Evolutionary conservation across 371 early-diverging fungal genomes (phyloP).

Genomic region (Amoeboaphelidium occidentale): DNA sequence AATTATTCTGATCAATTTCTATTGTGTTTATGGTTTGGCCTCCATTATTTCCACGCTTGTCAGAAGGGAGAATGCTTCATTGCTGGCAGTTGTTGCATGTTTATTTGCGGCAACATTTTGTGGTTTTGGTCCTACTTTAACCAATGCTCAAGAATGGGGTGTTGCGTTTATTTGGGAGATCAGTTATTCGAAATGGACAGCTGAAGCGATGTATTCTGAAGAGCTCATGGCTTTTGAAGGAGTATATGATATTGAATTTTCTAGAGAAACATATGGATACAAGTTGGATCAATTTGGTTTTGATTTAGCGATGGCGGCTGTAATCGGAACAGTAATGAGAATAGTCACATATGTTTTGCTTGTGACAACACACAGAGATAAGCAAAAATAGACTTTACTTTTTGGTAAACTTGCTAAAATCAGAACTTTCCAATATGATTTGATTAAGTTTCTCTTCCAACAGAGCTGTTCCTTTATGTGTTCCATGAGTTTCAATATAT

Average conservation of each 20-base stretch:
- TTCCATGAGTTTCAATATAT: too few relatives aligned
- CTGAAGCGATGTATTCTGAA: conserved; percentile 11
- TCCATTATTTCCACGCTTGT: conserved; percentile 13
- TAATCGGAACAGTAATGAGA: conserved; percentile 10
- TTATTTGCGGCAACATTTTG: conserved; percentile 17
- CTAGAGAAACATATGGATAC: conserved; percentile 10
- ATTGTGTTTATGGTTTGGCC: conserved; percentile 18
- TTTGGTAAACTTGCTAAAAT: too few relatives aligned
- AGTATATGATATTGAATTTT: conserved; percentile 10
- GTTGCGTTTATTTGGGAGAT: conserved; percentile 15
- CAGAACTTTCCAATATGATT: too few relatives aligned
- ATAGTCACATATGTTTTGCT: conserved; percentile 12
- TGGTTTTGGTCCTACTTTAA: conserved; percentile 15
- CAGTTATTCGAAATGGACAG: conserved; percentile 16
- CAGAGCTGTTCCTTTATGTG: too few relatives aligned
- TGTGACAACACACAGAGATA: conserved; percentile 13
- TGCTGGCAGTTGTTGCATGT: conserved; percentile 13
- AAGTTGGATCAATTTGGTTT: conserved; percentile 5
- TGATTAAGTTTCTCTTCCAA: too few relatives aligned
- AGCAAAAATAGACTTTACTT: conserved; percentile 10
- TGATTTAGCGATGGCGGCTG: conserved; percentile 10
- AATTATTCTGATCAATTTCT: conserved; percentile 13
- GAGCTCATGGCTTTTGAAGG: conserved; percentile 7
- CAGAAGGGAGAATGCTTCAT: conserved; percentile 12
- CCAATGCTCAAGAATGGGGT: conserved; percentile 11